Percentiles rank a stretch among this genome's conserved stretches.
Evolutionary conservation across 169 alveolate species (phyloP).

Genomic region (Condylostoma magnum): DNA sequence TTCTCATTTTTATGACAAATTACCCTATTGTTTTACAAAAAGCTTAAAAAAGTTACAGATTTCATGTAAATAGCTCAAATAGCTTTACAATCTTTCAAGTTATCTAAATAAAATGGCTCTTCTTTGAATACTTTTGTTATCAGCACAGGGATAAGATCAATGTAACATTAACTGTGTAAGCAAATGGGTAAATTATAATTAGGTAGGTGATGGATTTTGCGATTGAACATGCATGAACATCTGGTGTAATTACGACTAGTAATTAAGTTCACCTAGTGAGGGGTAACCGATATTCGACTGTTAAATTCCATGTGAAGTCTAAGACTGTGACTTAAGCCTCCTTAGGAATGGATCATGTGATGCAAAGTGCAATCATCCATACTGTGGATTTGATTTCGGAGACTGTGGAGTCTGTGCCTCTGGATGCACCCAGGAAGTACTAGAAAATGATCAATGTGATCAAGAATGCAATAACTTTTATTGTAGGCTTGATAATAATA

Average conservation of each 20-base stretch:
- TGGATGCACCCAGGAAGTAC: neutral
- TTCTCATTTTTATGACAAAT: too few relatives aligned
- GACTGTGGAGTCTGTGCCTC: neutral
- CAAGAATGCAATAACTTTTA: neutral
- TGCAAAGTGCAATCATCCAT: neutral
- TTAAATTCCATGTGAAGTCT: neutral
- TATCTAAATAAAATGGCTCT: too few relatives aligned
- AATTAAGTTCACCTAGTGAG: neutral
- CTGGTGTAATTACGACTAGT: neutral
- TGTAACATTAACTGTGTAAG: too few relatives aligned
- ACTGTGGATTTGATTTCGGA: slow-evolving; percentile 20
- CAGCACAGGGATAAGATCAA: too few relatives aligned
- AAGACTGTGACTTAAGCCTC: neutral
- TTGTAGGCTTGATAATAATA: neutral
- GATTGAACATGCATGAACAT: neutral
- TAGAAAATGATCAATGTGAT: neutral
- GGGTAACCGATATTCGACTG: neutral
- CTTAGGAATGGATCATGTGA: slow-evolving; percentile 22
- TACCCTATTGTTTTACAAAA: too few relatives aligned
- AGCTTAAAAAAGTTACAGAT: too few relatives aligned
- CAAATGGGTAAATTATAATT: neutral
- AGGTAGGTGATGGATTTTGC: neutral
- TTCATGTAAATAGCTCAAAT: too few relatives aligned
- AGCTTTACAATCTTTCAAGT: too few relatives aligned
- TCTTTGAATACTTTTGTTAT: too few relatives aligned